Evolutionary conservation across 768 basidiomycete genomes (phyloP).

Genomic region (Collybiopsis luxurians): DNA sequence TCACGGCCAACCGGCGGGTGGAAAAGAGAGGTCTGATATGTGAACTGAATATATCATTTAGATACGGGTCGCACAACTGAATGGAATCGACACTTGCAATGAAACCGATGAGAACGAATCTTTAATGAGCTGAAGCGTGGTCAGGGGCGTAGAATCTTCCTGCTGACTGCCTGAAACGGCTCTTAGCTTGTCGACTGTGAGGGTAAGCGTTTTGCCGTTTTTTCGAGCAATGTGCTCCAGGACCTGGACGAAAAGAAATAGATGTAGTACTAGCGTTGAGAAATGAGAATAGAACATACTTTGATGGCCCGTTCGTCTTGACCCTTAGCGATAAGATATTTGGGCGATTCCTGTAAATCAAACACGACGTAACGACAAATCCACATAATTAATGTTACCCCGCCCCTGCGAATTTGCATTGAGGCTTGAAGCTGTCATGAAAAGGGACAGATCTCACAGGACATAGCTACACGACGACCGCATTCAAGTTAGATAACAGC

Average conservation of each 20-base stretch:
- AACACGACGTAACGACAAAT: conserved; percentile 55
- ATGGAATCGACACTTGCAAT: conserved; percentile 26
- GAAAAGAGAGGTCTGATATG: conserved; percentile 51
- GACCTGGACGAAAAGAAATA: conserved; percentile 26
- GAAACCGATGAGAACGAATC: conserved; percentile 36
- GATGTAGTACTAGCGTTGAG: background rate
- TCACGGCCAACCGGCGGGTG: conserved; percentile 38
- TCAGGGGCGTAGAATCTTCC: conserved; percentile 13
- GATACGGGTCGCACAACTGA: background rate
- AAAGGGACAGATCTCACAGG: conserved; percentile 26
- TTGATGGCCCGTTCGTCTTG: conserved; percentile 54
- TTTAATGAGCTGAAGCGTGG: conserved; percentile 27
- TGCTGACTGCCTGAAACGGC: conserved; percentile 21
- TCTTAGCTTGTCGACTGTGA: conserved; percentile 43
- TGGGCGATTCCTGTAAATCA: conserved; percentile 58
- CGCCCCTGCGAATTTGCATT: conserved; percentile 28
- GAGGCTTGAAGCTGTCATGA: conserved; percentile 1
- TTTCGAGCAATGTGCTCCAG: conserved; percentile 45
- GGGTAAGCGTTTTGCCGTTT: conserved; percentile 42
- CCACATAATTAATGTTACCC: conserved; percentile 51
- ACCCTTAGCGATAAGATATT: conserved; percentile 56
- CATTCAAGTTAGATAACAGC: background rate
- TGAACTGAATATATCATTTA: conserved; percentile 26
- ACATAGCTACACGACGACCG: conserved; percentile 27
- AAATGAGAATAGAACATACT: conserved; percentile 20